Evolutionary conservation across 2,329 filamentous ascomycete genomes (phyloP), one percentile per base, ranked within the genome.

Genomic region (Metarhizium anisopliae): DNA sequence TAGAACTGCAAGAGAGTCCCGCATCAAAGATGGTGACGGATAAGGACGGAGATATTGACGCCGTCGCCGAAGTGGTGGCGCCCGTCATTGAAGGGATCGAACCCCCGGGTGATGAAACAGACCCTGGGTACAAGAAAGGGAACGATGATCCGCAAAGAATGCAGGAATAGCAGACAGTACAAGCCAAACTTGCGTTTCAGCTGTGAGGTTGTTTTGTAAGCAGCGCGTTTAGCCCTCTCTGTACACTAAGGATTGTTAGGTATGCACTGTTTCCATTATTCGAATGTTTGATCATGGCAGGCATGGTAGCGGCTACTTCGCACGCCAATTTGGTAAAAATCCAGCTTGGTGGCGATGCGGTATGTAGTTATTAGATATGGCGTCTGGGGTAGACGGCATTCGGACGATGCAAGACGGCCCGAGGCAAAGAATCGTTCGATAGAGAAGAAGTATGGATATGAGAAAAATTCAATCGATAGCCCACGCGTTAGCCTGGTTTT

Each of bases 31-130:
- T 50, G 25, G 18, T 29, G 6, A 56, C 55, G 6, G 64, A 67
- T 54, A 59, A 50, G 18, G 67, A 69, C 40, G 64, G 63, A 10
- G 63, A 67, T 50, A 56, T 62, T 10, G 54, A 55, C 25, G 50
- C 68, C 6, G 32, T 47, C 7, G 53, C 30, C 42, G 51, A 51
- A 14, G 45, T 16, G 45, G 8, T 49, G 20, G 45, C 45, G 11
- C 42, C 42, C n/a, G 42, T 45, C n/a, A 45, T 45, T 16, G 20
- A 30, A 49, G 45, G 45, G 30, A 30, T 30, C 20, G 42, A 49
- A 8, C 45, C 13, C 25, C 10, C 6, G 30, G 45, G 2, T 49
- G 20, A 30, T n/a, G 25, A 49, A n/a, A 49, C n/a, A 8, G 38
- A 11, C 38, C 8, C 10, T 16, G 38, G 14, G 4, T 5, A 5